These are phyloP conservation scores for Aspergillus glaucus DNA, from an alignment of 2,329 filamentous ascomycete genomes.

Conservation along the genomic window DNA sequence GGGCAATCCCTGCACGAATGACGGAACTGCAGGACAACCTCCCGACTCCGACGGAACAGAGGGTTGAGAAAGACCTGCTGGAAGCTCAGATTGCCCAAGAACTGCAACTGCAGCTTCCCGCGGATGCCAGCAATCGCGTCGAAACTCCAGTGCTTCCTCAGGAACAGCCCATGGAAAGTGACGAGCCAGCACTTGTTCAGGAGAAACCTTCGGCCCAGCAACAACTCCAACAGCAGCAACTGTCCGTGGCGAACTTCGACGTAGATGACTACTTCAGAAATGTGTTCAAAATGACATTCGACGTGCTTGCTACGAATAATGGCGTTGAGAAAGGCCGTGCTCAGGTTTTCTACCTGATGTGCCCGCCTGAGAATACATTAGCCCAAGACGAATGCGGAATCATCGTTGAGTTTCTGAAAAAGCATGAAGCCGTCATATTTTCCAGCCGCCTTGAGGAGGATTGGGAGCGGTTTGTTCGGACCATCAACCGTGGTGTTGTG, in stretches of 20 bases:
- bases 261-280: constrained; percentile 10
- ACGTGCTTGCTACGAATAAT: constrained; percentile 20
- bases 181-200: neutral
- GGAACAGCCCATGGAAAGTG: neutral
- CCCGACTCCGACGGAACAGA: neutral
- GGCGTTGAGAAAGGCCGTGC: constrained; percentile 7
- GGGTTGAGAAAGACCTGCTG: neutral
- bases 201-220: neutral
- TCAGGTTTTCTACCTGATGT: constrained; percentile 30
- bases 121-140: no score
- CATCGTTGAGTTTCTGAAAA: constrained; percentile 20
- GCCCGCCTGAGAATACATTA: constrained; percentile 17
- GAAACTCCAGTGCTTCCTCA: no score
- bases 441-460: constrained; percentile 25
- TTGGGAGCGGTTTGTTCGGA: constrained; percentile 30
- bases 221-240: neutral
- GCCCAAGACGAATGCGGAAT: constrained; percentile 19
- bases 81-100: no score
- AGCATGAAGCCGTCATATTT: constrained; percentile 20
- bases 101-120: no score
- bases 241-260: constrained; percentile 1
- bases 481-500: constrained; percentile 22
- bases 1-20: neutral
- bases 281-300: constrained; percentile 20
- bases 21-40: neutral